Base-by-base conservation (phyloP, 2,329 filamentous ascomycete species). In the Sclerotinia borealis region DNA sequence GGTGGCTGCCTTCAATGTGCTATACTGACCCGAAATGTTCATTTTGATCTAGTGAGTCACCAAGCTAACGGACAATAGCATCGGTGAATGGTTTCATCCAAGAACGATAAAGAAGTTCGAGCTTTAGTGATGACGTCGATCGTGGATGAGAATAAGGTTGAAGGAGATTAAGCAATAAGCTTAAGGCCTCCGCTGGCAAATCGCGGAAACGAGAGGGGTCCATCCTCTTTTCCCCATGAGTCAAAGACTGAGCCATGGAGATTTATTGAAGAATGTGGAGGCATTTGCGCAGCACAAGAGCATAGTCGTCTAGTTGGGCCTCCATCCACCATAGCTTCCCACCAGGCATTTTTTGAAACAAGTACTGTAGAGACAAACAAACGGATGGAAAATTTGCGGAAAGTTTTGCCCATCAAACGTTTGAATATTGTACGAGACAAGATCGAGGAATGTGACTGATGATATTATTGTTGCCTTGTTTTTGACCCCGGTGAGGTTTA, bases 281-380 rank as follows among this genome's bases (percentile, higher is more conserved):
- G 43, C 55, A 47, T 36, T 37, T 29, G 22, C 22, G 55, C n/a
- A 49, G 55, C 13, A 59, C 31, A 34, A 48, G 17, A 37, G 43
- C 55, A 59, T 25, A 59, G 56, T 43, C 56, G 37, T 49, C 4
- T 11, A 13, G 39, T 19, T 27, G 19, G 25, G 37, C 5, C 25
- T 13, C 52, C 39, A 34, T 43, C 8, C 22, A 25, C 19, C 9
- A 43, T 58, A 39, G 39, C 54, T 45, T 47, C 22, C 39, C 15
- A 7, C 11, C 34, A 43, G 56, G 43, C 43, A 49, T 49, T 48
- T 59, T 50, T 59, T 37, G 43, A 59, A 45, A 45, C 54, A 56
- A 41, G 10, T 13, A 31, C 17, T 49, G 11, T 25, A 31, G 7
- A 56, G 37, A 56, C 52, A 43, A 55, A 43, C 52, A 55, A 55